Base-by-base conservation (phyloP, 129 eudicot genomes). In the Flaveria linearis region DNA sequence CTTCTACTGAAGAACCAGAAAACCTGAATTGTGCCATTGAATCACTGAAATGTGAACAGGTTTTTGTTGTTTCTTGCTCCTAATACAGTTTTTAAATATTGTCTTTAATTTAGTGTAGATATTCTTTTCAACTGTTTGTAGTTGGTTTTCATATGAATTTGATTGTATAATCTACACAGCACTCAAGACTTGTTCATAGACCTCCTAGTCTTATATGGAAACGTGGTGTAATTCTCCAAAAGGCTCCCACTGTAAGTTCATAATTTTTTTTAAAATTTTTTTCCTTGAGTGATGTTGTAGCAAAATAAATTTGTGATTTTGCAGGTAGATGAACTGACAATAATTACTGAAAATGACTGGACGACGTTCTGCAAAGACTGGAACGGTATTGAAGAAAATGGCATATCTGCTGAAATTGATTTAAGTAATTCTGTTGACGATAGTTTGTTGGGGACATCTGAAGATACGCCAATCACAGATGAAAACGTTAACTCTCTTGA, bases 291-390 rank as follows among this genome's bases (percentile, higher is more conserved):
- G 28, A 63, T 23, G 18, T 26, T 42, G 14, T 53, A 47, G 45
- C 26, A 5, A 58, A 23, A 2, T 17, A 43, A 82, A 50, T 6
- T 25, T 65, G 33, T 30, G 33, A 52, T 77, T 47, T 42, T 57
- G 10, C 71, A 94, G 99, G 82, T 88, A 56, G 99, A 94, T 74
- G 92, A 81, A 50, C 61, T 94, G 76, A 86, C 96, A 45, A 76
- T 91, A 46, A 72, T 94, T 61, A 66, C 87, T 22, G 97, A 84
- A 77, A 84, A 78, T 75, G 99, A 94, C 69, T 94, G 99, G 99
- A 85, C 81, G 68, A 45, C 61, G 16, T 86, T 94, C 51, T 91
- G 99, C 69, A 89, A 94, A 80, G 88, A 91, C 61, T 94, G 99
- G 99, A 90, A 85, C 71, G 82, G 89, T 36, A 72, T 9, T 7